Evolutionary conservation across 73 alveolate species (phyloP), one percentile per base, ranked within the genome.

Genomic region (Uronychia binucleata): DNA sequence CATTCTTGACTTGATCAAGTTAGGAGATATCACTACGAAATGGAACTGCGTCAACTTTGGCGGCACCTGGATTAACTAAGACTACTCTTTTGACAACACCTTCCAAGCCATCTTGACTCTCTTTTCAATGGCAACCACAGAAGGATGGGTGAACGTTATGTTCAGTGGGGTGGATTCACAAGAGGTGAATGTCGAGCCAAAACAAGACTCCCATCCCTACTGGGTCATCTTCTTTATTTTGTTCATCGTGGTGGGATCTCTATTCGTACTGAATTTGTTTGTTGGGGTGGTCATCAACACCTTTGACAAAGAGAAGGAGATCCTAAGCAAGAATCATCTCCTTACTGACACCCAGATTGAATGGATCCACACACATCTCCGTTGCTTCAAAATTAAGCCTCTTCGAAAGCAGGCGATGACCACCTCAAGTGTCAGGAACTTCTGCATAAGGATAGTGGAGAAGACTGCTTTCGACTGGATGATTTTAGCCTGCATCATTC

Each of bases 71-170:
- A 59, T 46, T 0, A 92, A 87, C 46, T 57, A 79, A 35, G 81
- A 86, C 77, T 86, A 57, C 59, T 84, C 87, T 75, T 91, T 78
- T 74, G 96, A 91, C 74, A 83, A 88, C 74, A 88, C 87, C 0
- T 75, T 87, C 1, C 35, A 88, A 29, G 94, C 96, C 27, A 82
- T 91, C 78, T 33, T 88, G 27, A 79, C 94, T 46, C 82, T 91
- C 33, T 88, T 88, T 58, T 86, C 83, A 25, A 58, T 91, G 46
- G 86, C 94, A 28, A 87, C 94, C 31, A 83, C 89, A 1, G 96
- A 91, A 76, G 93, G 91, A 30, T 91, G 96, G 96, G 88, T 86
- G 0, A 87, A 87, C 77, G 58, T 78, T 28, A 93, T 96, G 98
- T 86, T 58, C 77, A 77, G 80, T 74, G 86, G 77, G n/a, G 85